Conservation (phyloP, 441 rosid species). For the Kokia cookei region DNA sequence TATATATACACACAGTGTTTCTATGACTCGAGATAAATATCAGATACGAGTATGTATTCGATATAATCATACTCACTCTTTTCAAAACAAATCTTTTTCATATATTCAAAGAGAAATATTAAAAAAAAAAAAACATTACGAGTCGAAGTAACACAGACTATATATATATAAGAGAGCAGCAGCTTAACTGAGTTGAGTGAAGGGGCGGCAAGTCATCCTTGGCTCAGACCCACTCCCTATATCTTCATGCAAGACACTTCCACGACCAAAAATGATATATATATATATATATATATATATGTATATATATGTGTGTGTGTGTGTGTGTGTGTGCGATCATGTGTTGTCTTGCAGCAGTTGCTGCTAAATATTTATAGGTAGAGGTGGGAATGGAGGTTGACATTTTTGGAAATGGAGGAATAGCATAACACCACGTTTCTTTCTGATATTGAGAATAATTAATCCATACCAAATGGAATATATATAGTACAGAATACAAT, state of each 20-base stretch:
- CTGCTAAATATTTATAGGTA: background rate
- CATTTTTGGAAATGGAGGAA: background rate
- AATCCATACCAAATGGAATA: background rate
- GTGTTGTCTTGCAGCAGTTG: background rate
- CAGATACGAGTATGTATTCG: too few relatives aligned
- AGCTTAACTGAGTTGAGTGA: background rate
- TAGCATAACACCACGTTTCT: background rate
- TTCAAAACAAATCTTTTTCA: too few relatives aligned
- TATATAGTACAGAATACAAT: background rate
- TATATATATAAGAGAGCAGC: too few relatives aligned
- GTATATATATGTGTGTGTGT: too few relatives aligned
- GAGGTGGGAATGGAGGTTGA: background rate
- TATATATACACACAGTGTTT: too few relatives aligned
- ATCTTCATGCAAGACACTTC: slow-evolving; percentile 7
- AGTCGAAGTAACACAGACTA: too few relatives aligned
- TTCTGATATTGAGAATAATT: background rate
- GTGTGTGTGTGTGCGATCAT: too few relatives aligned
- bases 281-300: too few relatives aligned
- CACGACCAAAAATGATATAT: background rate
- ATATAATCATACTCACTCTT: too few relatives aligned
- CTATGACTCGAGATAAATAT: too few relatives aligned
- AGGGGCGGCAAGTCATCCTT: slow-evolving; percentile 24
- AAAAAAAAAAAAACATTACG: too few relatives aligned
- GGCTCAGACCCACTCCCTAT: slow-evolving; percentile 20
- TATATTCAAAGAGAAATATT: too few relatives aligned